Evolutionary conservation across 495 filamentous ascomycete genomes (phyloP).

Genomic region (Darksidea phi): DNA sequence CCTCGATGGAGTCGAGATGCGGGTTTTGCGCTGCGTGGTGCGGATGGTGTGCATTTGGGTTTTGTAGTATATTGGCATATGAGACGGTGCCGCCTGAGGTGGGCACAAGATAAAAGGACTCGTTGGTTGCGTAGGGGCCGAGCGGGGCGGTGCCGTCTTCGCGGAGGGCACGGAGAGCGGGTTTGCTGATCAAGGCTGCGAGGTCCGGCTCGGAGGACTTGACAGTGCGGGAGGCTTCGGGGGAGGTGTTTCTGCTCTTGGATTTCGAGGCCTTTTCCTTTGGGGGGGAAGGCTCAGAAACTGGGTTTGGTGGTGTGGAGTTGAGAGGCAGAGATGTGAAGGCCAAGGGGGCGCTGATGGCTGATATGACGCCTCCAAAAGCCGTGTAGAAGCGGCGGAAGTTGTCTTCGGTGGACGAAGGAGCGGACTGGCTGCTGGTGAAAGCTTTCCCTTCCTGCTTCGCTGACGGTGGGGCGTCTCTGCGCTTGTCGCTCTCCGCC

Average conservation of each 20-base stretch:
- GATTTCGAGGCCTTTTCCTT: slow-evolving; percentile 8
- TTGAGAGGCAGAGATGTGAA: slow-evolving; percentile 85
- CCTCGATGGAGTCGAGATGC: slow-evolving; percentile 44
- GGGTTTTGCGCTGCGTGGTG: slow-evolving; percentile 48
- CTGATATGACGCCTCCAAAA: slow-evolving; percentile 78
- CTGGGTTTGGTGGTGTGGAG: slow-evolving; percentile 37
- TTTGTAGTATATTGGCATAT: slow-evolving; percentile 81
- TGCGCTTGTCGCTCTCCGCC: slow-evolving; percentile 4
- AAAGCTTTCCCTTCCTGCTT: slow-evolving; percentile 18
- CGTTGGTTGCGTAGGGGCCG: slow-evolving; percentile 54
- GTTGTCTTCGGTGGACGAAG: slow-evolving; percentile 61
- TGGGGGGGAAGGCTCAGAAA: slow-evolving; percentile 7
- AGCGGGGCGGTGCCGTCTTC: slow-evolving; percentile 47
- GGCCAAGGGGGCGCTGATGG: slow-evolving; percentile 81
- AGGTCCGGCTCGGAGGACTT: slow-evolving; percentile 67
- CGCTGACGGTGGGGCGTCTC: slow-evolving; percentile 17
- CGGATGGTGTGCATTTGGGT: slow-evolving; percentile 63
- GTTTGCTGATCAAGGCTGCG: slow-evolving; percentile 71
- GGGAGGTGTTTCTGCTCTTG: slow-evolving; percentile 7
- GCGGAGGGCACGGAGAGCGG: slow-evolving; percentile 69
- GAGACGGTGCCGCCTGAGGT: slow-evolving; percentile 82
- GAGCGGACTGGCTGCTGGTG: background rate
- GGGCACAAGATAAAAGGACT: slow-evolving; percentile 95
- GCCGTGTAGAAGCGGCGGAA: slow-evolving; percentile 89
- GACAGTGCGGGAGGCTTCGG: slow-evolving; percentile 23